These are phyloP conservation scores for Harringtonia aguacate DNA, from an alignment of 2,329 filamentous ascomycete genomes.

Conservation along the genomic window DNA sequence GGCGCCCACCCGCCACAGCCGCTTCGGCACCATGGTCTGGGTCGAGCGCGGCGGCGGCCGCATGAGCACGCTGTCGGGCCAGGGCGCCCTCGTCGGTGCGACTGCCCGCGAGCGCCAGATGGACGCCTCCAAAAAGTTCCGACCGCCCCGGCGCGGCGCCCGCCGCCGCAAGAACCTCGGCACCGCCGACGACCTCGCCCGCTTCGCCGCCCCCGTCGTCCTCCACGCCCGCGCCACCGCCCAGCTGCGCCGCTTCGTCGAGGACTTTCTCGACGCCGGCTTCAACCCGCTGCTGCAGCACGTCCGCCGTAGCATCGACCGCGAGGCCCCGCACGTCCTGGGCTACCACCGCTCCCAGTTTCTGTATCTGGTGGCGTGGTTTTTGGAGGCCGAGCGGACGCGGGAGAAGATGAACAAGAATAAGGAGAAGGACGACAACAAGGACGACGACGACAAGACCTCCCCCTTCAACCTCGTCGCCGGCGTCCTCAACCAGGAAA, in stretches of 20 bases:
- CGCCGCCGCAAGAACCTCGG: too few species aligned
- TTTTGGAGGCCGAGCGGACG: slow-evolving; percentile 72
- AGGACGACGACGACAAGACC: slow-evolving; percentile 45
- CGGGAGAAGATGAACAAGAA: slow-evolving; percentile 37
- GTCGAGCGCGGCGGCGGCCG: slow-evolving; percentile 79
- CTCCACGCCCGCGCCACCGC: slow-evolving; percentile 65
- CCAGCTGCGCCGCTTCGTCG: slow-evolving; percentile 71
- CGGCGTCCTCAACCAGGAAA: slow-evolving; percentile 85
- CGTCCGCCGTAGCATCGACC: slow-evolving; percentile 78
- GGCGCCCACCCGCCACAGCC: slow-evolving; percentile 78
- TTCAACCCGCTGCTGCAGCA: slow-evolving; percentile 89
- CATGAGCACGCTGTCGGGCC: slow-evolving; percentile 77
- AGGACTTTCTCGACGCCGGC: slow-evolving; percentile 87
- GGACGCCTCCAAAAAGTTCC: slow-evolving; percentile 84
- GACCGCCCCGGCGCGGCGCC: slow-evolving; percentile 57
- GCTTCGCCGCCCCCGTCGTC: slow-evolving; percentile 50
- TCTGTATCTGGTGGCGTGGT: slow-evolving; percentile 90
- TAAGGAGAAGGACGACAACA: background rate
- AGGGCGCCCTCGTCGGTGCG: slow-evolving; percentile 68
- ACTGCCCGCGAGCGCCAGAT: slow-evolving; percentile 73
- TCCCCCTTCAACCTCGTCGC: slow-evolving; percentile 81
- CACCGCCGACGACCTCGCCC: slow-evolving; percentile 59
- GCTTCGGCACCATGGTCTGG: slow-evolving; percentile 97
- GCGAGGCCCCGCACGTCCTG: slow-evolving; percentile 73
- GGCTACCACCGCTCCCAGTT: slow-evolving; percentile 73